These are phyloP conservation scores for Graphiopsis chlorocephala DNA, from an alignment of 2,329 filamentous ascomycete genomes.

Conservation along the genomic window DNA sequence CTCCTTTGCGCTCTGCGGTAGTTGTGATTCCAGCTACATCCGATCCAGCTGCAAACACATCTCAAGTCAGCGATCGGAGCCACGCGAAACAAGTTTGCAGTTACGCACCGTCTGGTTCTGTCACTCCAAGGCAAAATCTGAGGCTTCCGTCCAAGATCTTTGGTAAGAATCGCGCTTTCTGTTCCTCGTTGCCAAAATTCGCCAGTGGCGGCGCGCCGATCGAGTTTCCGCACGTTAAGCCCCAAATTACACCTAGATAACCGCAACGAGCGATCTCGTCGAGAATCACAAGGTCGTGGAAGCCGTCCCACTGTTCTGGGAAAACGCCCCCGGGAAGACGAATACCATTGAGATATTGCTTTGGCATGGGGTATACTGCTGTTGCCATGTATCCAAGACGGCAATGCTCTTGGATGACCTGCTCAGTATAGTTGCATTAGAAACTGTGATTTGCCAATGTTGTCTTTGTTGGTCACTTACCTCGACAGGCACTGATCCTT, in stretches of 20 bases:
- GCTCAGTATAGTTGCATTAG: constrained; percentile 18
- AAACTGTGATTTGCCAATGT: neutral
- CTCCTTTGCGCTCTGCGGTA: constrained; percentile 46
- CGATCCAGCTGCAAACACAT: constrained; percentile 42
- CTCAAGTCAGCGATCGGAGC: neutral
- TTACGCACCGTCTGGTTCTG: constrained; percentile 53
- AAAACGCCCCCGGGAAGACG: constrained; percentile 47
- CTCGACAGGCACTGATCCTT: constrained; percentile 37
- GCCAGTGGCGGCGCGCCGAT: constrained; percentile 65
- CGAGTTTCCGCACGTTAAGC: constrained; percentile 57
- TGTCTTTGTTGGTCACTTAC: neutral
- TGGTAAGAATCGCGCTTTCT: constrained; percentile 60
- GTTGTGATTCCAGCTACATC: constrained; percentile 64
- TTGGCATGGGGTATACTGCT: constrained; percentile 36
- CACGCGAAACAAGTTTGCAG: neutral
- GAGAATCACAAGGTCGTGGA: constrained; percentile 44
- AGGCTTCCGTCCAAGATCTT: constrained; percentile 57
- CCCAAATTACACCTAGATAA: constrained; percentile 54
- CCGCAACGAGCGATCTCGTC: constrained; percentile 33
- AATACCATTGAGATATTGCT: constrained; percentile 26
- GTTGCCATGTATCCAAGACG: constrained; percentile 43
- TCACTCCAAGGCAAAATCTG: constrained; percentile 63
- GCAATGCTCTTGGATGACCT: constrained; percentile 42
- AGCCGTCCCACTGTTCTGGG: constrained; percentile 52
- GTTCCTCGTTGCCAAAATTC: constrained; percentile 58